Evolutionary conservation across 768 basidiomycete genomes (phyloP), one percentile per base, ranked within the genome.

Genomic region (Brasilioporus rufonigricans): DNA sequence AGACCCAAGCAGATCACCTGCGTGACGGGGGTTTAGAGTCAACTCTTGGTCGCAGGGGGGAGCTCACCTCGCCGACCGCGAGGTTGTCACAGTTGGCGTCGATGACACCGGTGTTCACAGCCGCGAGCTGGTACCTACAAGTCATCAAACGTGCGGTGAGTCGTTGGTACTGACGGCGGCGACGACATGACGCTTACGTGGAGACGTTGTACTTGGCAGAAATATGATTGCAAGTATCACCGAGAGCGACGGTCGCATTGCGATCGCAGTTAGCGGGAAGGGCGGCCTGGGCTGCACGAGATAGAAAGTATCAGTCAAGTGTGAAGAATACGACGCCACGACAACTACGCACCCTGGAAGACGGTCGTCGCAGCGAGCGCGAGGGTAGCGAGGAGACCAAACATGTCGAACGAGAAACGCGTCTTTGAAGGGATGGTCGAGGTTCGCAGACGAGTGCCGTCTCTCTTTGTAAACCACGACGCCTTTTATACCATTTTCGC

Each of bases 181-280:
- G 29, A 33, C 12, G 11, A 41, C 9, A 12, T 7, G 5, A n/a
- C n/a, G 72, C 82, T 47, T 58, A 87, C 85, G 84, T 84, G 36
- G 86, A 86, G 57, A 79, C 81, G 50, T 82, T 79, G 63, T 85
- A 61, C 19, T 76, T 66, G 32, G 80, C 78, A 60, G 84, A 88
- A 68, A 91, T 90, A 52, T 56, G 62, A 69, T 89, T n/a, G 66
- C 89, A 91, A 54, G 77, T 80, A 64, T 89, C 84, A 32, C 81
- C 82, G 7, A 65, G 61, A 55, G 71, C 61, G 50, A 90, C 77
- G 48, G 80, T 85, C 65, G 84, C 84, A 19, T 66, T 76, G 59
- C 89, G 82, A n/a, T 78, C 73, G 66, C 89, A 89, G 41, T 71
- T 62, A 48, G 65, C 57, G 33, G 77, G 77, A 52, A 73, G 57